Evolutionary conservation across 2,329 filamentous ascomycete species (phyloP).

Genomic region (Cordyceps farinosa): DNA sequence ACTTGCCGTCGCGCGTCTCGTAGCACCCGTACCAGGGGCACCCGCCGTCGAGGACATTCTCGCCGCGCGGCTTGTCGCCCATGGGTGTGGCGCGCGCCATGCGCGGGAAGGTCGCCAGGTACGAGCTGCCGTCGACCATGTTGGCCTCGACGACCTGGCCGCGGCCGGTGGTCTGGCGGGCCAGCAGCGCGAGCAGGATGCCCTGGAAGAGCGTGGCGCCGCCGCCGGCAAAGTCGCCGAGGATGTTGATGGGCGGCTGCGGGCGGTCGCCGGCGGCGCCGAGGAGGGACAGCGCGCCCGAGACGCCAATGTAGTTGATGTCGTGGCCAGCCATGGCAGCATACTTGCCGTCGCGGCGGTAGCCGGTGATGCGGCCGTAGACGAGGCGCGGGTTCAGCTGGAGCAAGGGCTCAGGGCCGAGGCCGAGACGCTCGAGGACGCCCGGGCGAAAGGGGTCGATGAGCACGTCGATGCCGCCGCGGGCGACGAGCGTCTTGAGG

Average conservation of each 20-base stretch:
- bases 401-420: constrained; percentile 67
- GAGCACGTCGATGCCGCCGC: constrained; percentile 73
- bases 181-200: constrained; percentile 73
- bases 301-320: constrained; percentile 93
- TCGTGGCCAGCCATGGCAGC: constrained; percentile 88
- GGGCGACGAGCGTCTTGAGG: constrained; percentile 59
- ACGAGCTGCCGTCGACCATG: constrained; percentile 88
- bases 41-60: constrained; percentile 78
- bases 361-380: constrained; percentile 84
- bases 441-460: constrained; percentile 94
- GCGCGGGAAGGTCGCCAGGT: constrained; percentile 74
- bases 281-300: constrained; percentile 73
- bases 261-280: constrained; percentile 68
- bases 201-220: constrained; percentile 79
- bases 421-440: constrained; percentile 78
- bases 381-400: constrained; percentile 70
- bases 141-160: constrained; percentile 94
- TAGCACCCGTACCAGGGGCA: constrained; percentile 89
- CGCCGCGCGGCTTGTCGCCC: constrained; percentile 63
- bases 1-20: constrained; percentile 72
- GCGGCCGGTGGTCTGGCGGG: constrained; percentile 57
- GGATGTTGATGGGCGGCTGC: constrained; percentile 74
- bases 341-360: constrained; percentile 82
- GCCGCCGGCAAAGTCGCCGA: constrained; percentile 89
- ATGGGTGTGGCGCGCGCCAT: constrained; percentile 60